phyloP scores from a whole-genome alignment of 345 rosid species.

The Angophora floribunda region DNA sequence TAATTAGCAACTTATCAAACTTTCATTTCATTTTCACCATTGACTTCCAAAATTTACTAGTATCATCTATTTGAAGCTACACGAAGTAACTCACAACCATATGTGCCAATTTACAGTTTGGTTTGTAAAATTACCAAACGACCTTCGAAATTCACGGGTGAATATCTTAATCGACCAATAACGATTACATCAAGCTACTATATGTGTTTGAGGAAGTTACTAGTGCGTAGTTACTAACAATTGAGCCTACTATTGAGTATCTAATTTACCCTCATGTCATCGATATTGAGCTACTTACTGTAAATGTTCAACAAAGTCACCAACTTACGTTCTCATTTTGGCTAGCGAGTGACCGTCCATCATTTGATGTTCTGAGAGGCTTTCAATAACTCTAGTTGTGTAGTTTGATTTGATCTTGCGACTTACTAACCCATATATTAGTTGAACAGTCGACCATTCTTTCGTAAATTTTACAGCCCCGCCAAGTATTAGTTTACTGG shows the following conservation, averaged over 20 bases:
- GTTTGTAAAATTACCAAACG: neutral
- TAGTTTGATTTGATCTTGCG: neutral
- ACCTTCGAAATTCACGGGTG: accelerated
- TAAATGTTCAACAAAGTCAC: neutral
- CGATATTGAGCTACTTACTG: accelerated
- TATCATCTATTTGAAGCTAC: neutral
- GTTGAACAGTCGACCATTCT: accelerated
- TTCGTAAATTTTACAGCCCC: neutral
- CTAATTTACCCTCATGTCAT: neutral
- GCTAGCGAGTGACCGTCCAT: neutral
- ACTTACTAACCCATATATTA: neutral
- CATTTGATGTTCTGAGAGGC: neutral
- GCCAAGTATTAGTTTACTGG: accelerated
- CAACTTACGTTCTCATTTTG: neutral
- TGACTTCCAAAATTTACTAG: neutral
- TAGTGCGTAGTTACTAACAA: neutral
- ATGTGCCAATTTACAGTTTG: neutral
- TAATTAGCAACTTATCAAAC: neutral
- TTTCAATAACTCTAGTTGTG: neutral
- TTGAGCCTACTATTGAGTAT: neutral
- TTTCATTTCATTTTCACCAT: neutral
- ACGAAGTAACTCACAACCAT: neutral
- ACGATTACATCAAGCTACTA: neutral
- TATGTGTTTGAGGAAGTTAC: neutral
- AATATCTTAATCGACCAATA: accelerated